These are phyloP conservation scores for Brassica incana DNA, from an alignment of 345 rosid species.

Conservation along the genomic window DNA sequence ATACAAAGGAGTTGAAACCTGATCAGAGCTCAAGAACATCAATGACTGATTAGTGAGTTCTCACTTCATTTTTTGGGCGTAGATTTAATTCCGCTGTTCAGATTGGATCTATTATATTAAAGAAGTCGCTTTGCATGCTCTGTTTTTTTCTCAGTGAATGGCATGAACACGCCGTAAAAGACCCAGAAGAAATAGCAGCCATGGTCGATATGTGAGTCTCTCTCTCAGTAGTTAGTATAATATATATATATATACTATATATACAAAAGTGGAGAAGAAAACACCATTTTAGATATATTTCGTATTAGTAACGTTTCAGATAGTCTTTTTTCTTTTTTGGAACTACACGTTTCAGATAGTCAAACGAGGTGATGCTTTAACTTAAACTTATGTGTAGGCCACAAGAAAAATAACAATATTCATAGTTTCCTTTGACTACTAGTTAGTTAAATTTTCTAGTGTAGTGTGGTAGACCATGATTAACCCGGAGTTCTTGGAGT, in stretches of 20 bases:
- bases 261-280: not conserved
- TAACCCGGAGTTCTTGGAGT: no score
- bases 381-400: constrained; percentile 13
- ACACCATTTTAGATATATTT: constrained; percentile 5
- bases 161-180: constrained; percentile 58
- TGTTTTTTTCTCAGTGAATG: constrained; percentile 35
- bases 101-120: constrained; percentile 26
- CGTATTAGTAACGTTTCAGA: constrained; percentile 20
- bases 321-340: not conserved
- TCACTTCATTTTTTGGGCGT: not conserved
- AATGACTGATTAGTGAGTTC: constrained; percentile 53
- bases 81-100: constrained; percentile 1
- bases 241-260: not conserved
- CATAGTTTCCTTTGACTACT: not conserved
- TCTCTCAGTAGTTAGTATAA: not conserved
- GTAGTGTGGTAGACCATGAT: not conserved
- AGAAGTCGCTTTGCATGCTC: constrained; percentile 4
- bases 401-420: not conserved
- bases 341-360: constrained; percentile 10
- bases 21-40: constrained; percentile 52
- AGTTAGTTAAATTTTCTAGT: not conserved
- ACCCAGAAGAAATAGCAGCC: constrained; percentile 68
- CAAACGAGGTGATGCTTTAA: constrained; percentile 18
- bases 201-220: constrained; percentile 71
- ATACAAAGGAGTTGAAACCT: constrained; percentile 14